Conservation (phyloP, 2,329 filamentous ascomycete species). For the Botryotinia globosa region DNA sequence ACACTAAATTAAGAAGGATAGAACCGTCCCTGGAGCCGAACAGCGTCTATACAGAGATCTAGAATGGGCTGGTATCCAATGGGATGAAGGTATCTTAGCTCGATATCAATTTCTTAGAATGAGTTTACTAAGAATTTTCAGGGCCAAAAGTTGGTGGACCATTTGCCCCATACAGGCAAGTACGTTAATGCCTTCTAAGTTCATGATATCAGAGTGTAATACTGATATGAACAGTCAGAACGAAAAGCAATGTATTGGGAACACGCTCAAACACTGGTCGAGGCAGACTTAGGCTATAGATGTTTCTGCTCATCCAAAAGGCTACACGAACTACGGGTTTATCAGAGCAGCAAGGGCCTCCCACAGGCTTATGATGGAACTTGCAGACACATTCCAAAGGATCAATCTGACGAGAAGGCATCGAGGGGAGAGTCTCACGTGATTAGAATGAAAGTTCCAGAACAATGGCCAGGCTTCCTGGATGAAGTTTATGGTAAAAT, state of each 20-base stretch:
- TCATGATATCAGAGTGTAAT: constrained; percentile 20
- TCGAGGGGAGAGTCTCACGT: constrained; percentile 68
- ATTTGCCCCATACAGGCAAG: constrained; percentile 82
- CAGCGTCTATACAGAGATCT: constrained; percentile 74
- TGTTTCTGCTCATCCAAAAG: constrained; percentile 84
- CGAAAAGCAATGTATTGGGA: constrained; percentile 69
- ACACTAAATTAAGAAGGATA: constrained; percentile 44
- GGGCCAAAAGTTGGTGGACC: constrained; percentile 78
- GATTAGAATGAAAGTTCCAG: constrained; percentile 69
- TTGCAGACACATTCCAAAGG: constrained; percentile 64
- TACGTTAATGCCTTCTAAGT: constrained; percentile 40
- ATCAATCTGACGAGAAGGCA: constrained; percentile 70
- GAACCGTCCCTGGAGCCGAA: constrained; percentile 81
- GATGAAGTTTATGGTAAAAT: constrained; percentile 79
- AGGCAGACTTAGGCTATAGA: constrained; percentile 75
- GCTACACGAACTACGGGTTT: constrained; percentile 63
- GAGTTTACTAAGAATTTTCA: constrained; percentile 38
- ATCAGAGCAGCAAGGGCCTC: constrained; percentile 57
- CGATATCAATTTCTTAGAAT: neutral
- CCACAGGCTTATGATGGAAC: constrained; percentile 66
- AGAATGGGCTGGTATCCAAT: constrained; percentile 82
- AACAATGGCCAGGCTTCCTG: constrained; percentile 60
- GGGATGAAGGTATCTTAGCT: constrained; percentile 73
- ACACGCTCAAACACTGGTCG: constrained; percentile 67
- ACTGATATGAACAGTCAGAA: constrained; percentile 61